Base-by-base conservation (phyloP, 495 filamentous ascomycete genomes). In the Penicillium arizonense region DNA sequence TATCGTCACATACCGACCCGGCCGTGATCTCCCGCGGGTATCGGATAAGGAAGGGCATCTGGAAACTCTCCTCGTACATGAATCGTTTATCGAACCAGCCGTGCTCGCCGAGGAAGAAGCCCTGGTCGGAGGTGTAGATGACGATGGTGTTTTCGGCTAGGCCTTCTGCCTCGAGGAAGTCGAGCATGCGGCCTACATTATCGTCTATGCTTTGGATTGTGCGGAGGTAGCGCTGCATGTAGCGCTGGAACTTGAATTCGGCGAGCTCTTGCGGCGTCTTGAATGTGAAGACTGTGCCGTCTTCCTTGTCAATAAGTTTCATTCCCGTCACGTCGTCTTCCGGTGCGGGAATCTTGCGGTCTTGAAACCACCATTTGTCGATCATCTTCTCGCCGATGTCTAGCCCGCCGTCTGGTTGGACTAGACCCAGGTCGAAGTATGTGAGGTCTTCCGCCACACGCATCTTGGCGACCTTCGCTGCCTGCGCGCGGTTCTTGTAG, bases 61-160 rank as follows among this genome's bases (percentile, higher is more conserved):
- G 69, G 55, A 77, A 77, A 12, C 60, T 65, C 56, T 76, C 65
- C 48, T 77, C 74, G 61, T 76, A 77, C 59, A 77, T 73, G 61
- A 77, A 73, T 2, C 74, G 65, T 57, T 77, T 77, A 40, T 76
- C 74, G 50, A 77, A 75, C 74, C 73, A 77, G 41, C 72, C 74
- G 48, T 77, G 74, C 33, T 77, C 74, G 8, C 74, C 74, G 18
- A 77, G 70, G 58, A 77, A 77, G 65, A 77, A 77, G 11, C 73
- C 73, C 43, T 77, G 74, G 50, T 77, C 74, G 11, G 65, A 69
- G 18, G 72, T 73, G 42, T 77, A 77, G 34, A 75, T 66, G 2
- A 75, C 62, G 23, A 75, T 57, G 0, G 72, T 77, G 53, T 75
- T 69, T 4, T 75, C 61, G 2, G 61, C 51, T 2, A 73, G 51